Evolutionary conservation across 192 early-diverging fungal species (phyloP), one percentile per base, ranked within the genome.

Genomic region (Thamnidium elegans): DNA sequence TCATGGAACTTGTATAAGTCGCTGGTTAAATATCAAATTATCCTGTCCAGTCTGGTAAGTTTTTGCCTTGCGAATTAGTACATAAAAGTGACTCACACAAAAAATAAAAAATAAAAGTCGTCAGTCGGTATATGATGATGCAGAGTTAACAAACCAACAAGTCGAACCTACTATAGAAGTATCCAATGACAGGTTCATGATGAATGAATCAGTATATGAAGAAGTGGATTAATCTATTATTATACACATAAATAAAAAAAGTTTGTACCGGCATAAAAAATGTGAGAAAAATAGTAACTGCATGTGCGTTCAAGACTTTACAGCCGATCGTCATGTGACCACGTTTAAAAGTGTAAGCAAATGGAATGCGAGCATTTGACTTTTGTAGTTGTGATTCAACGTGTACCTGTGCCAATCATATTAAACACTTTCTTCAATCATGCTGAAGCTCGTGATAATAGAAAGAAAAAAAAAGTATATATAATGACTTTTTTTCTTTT

Each of bases 391-490:
- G 58, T 59, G 58, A 59, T 59, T 59, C 39, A 59, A 59, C 21
- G 0, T 30, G 7, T 21, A 20, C 20, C 13, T 48, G 26, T 20
- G 58, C 58, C 58, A 59, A 59, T 59, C 58, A 59, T 45, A 45
- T 39, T 45, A 3, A 11, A 8, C 55, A 42, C 20, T 30, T 34
- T 3, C 15, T 9, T 17, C 19, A 59, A 42, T 59, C 58, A 59
- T 59, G 58, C 39, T 45, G 58, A 59, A 36, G 58, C 58, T 59
- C 58, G 58, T 59, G 58, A 59, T 59, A 59, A 45, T 45, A 13
- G 17, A 48, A 48, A n/a, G n/a, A n/a, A n/a, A n/a, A n/a, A n/a
- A n/a, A 44, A 43, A 23, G 19, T 45, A 59, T 43, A 59, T 59
- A 59, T 32, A 23, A 19, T 8, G 13, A 7, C 19, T 21, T 23